phyloP scores from a whole-genome alignment of 2,329 filamentous ascomycete species.

The Sporothrix dimorphospora region DNA sequence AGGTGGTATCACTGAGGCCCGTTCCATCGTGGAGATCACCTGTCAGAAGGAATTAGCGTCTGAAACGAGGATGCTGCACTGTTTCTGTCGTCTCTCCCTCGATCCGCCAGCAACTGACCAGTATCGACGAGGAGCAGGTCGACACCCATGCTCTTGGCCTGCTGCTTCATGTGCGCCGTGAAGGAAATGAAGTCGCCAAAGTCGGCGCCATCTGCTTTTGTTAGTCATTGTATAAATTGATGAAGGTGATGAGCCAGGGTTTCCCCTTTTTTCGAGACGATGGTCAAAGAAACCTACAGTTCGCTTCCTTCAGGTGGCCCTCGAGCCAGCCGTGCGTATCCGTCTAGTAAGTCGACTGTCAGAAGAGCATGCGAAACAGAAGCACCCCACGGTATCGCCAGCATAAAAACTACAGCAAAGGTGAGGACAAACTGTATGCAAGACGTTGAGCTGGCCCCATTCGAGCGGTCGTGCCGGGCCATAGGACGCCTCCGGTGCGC shows the following conservation, averaged over 20 bases:
- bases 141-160: conserved; percentile 58
- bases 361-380: not conserved
- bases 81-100: conserved; percentile 27
- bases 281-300: conserved; percentile 42
- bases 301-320: conserved; percentile 64
- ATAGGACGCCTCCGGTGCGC: conserved; percentile 47
- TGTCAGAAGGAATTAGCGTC: conserved; percentile 1
- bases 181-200: conserved; percentile 69
- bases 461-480: conserved; percentile 50
- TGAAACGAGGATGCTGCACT: not conserved
- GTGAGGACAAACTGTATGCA: conserved; percentile 54
- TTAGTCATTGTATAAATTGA: not conserved
- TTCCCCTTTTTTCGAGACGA: no score
- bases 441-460: conserved; percentile 66
- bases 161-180: conserved; percentile 61
- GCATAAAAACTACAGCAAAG: not conserved
- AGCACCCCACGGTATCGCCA: not conserved
- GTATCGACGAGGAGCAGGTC: conserved; percentile 65
- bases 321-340: conserved; percentile 66
- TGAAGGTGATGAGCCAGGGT: not conserved
- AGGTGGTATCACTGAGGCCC: conserved; percentile 63
- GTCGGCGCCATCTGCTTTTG: conserved; percentile 55
- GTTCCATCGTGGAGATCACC: conserved; percentile 68
- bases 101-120: conserved; percentile 41
- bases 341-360: conserved; percentile 44